Evolutionary conservation across 2,329 filamentous ascomycete genomes (phyloP), one percentile per base, ranked within the genome.

Genomic region (Colletotrichum plurivorum): DNA sequence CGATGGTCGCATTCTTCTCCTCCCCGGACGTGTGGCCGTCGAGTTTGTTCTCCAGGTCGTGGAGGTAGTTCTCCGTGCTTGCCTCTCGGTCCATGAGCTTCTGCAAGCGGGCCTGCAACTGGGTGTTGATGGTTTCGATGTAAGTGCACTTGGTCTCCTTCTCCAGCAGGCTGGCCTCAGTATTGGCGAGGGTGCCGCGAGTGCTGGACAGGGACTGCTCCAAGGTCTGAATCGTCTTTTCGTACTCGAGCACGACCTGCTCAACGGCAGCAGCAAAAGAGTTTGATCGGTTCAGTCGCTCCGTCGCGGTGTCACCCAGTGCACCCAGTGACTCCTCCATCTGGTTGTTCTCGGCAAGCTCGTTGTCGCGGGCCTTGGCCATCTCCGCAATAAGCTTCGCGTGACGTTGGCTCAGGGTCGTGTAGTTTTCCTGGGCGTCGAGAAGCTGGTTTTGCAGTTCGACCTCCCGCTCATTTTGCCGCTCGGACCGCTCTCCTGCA

Each of bases 251-350:
- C 3, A 99, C 94, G 22, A 99, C 94, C 76, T 97, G 93, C 76
- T 99, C 96, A 20, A 99, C 95, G 31, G 95, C 95, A 78, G 97
- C 93, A 1, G 95, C 95, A 77, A 99, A 98, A 0, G 94, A 97
- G 78, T 97, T 97, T 18, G 97, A 99, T 48, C 96, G 91, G 78
- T 98, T 97, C 72, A 98, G 83, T 61, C 96, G 89, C 78, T 98
- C 95, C 25, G 94, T 92, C 1, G 94, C 94, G 73, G 86, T 93
- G 77, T 95, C 94, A 63, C 91, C 93, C 16, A 91, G 84, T 13
- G 89, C 94, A 63, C 91, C 93, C 16, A 91, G 84, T 13, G 89
- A 87, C 60, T 91, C 88, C 49, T 91, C 89, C 13, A 87, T 78
- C 39, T 85, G 82, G 43, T 89, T 85, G 56, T 89, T 90, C 48